Conservation (phyloP, 1,139 yeast genomes). For the Lodderomyces jiufengensis region DNA sequence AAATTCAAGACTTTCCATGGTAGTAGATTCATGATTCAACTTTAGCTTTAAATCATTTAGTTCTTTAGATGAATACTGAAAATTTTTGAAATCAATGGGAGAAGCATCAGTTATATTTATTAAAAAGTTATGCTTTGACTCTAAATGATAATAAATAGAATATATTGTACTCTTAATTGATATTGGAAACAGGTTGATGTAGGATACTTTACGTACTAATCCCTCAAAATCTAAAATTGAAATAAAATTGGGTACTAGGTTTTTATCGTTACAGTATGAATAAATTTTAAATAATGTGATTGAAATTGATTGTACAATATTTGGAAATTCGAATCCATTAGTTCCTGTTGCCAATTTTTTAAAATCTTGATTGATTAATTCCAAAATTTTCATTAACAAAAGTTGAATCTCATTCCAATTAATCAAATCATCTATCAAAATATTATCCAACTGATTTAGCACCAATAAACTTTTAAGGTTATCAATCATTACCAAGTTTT, state of each 20-base stretch:
- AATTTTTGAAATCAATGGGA: not conserved
- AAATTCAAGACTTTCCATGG: slow-evolving; percentile 2
- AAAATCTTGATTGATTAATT: slow-evolving; percentile 10
- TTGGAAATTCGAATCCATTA: slow-evolving; percentile 7
- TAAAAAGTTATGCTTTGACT: not conserved
- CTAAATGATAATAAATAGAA: not conserved
- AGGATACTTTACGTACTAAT: not conserved
- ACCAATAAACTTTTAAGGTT: slow-evolving; percentile 30
- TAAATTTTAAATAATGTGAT: slow-evolving; percentile 24
- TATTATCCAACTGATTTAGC: slow-evolving; percentile 28
- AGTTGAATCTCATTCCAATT: slow-evolving; percentile 28
- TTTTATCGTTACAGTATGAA: slow-evolving; percentile 19
- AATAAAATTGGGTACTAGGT: slow-evolving; percentile 18
- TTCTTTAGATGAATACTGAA: not conserved
- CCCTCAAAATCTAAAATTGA: not conserved
- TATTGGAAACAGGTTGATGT: not conserved
- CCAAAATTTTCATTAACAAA: slow-evolving; percentile 31
- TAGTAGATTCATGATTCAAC: not conserved
- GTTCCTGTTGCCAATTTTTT: slow-evolving; percentile 1
- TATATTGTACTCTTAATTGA: slow-evolving; percentile 1
- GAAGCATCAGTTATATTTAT: not conserved
- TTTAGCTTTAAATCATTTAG: not conserved
- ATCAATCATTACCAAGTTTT: slow-evolving; percentile 15
- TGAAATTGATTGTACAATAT: slow-evolving; percentile 20
- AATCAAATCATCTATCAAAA: slow-evolving; percentile 24